Conservation (phyloP, 208 protist genomes). For the Wallacemonas sp. region DNA sequence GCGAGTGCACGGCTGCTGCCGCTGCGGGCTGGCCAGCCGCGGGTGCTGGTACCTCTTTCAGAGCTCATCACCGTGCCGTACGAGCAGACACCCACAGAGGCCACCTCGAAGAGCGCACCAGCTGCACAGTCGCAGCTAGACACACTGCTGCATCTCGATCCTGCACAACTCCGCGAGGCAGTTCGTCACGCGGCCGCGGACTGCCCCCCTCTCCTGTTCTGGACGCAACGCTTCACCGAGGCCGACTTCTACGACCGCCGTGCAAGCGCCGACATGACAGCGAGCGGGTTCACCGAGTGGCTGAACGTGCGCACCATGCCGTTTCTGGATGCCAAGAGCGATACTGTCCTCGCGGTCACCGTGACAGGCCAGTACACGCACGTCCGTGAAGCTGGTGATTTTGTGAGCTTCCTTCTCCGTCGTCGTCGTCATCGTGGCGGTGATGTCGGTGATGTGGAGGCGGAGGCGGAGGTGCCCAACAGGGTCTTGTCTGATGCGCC, state of each 20-base stretch:
- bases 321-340: slow-evolving; percentile 42
- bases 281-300: slow-evolving; percentile 71
- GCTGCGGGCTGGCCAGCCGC: slow-evolving; percentile 35
- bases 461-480: too few species aligned
- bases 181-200: background rate
- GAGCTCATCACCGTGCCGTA: slow-evolving; percentile 26
- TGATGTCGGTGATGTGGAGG: background rate
- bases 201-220: background rate
- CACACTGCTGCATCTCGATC: background rate
- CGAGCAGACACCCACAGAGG: slow-evolving; percentile 6
- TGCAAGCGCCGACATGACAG: background rate
- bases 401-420: slow-evolving; percentile 13
- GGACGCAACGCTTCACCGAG: slow-evolving; percentile 7
- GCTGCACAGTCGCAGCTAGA: slow-evolving; percentile 7
- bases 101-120: background rate
- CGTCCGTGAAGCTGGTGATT: background rate
- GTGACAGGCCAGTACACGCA: slow-evolving; percentile 6
- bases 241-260: slow-evolving; percentile 5
- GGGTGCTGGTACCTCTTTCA: slow-evolving; percentile 23
- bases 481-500: too few species aligned
- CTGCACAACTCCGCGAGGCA: background rate
- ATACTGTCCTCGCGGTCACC: slow-evolving; percentile 44
- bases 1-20: slow-evolving; percentile 52
- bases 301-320: slow-evolving; percentile 38
- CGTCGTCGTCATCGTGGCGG: slow-evolving; percentile 48